Evolutionary conservation across 768 basidiomycete species (phyloP), one percentile per base, ranked within the genome.

Genomic region (Leccinum disarticulatum): DNA sequence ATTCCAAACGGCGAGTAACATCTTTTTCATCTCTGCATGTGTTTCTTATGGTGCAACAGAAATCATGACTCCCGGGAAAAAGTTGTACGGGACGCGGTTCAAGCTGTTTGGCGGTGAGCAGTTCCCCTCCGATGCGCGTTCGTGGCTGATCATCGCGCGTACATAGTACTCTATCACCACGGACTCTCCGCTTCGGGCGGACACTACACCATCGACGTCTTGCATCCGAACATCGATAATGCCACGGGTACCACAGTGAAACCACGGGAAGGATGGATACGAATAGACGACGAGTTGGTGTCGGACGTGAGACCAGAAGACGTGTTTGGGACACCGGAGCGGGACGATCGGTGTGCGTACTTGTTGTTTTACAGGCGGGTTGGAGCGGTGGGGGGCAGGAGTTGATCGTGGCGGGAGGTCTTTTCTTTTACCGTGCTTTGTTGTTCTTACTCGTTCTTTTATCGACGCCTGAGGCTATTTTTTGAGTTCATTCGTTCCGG

Each of bases 171-270:
- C 13, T 98, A 98, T 73, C 96, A 99, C 72, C 95, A 99, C 65
- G 96, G 96, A 2, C 78, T 81, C 31, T 91, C 91, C 6, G 93
- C 96, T 0, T 87, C 88, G 1, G 94, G 95, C 3, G 96, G 96
- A 1, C 96, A 98, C 74, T 98, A 98, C 76, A 98, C 95, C 3
- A 83, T 96, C 51, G 90, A n/a, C n/a, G n/a, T n/a, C n/a, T n/a
- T n/a, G n/a, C n/a, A n/a, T n/a, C n/a, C 88, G 3, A 83, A 83
- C 63, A 80, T 87, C 38, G 83, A 81, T 70, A 76, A 80, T 10
- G 68, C 62, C 57, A 50, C 55, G n/a, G 55, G 57, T 5, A 31
- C 47, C 9, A 59, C 51, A 6, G 57, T 60, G 9, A 70, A 65
- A 28, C 76, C 79, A 2, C 79, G 81, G 6, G 86, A 90, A 58